Conservation (phyloP, 2,329 filamentous ascomycete genomes). For the Monilinia laxa region DNA sequence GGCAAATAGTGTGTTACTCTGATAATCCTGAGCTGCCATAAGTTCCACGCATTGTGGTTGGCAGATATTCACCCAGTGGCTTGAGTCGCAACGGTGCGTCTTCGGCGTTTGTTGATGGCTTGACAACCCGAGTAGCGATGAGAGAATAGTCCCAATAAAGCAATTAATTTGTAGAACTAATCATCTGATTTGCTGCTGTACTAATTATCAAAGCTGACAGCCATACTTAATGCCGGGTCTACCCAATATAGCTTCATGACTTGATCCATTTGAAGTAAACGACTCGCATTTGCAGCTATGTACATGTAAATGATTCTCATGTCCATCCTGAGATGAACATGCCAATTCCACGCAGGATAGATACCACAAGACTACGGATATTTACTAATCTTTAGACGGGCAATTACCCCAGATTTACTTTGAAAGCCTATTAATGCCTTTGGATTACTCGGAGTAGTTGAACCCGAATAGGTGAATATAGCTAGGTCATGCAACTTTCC, state of each 20-base stretch:
- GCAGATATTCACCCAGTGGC: constrained; percentile 4
- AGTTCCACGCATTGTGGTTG: not conserved
- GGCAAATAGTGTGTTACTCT: not conserved
- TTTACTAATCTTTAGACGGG: not conserved
- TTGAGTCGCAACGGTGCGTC: constrained; percentile 14
- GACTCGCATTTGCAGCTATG: not conserved
- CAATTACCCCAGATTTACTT: constrained; percentile 5
- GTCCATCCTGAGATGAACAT: not conserved
- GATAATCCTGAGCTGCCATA: not conserved
- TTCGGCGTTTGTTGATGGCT: constrained; percentile 4
- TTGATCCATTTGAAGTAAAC: not conserved
- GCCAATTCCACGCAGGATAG: not conserved
- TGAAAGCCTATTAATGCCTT: not conserved
- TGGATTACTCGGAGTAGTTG: not conserved
- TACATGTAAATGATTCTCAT: not conserved
- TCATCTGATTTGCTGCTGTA: not conserved
- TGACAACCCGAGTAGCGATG: not conserved
- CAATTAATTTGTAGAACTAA: not conserved
- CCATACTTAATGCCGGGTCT: not conserved
- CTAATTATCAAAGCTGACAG: not conserved
- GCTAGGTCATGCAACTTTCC: constrained; percentile 11
- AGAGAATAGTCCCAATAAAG: not conserved
- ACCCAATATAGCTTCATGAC: not conserved
- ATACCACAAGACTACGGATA: not conserved
- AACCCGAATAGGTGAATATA: not conserved